A percentile compares a stretch with the other conserved stretches of the same genome.
Conservation (phyloP, 768 basidiomycete genomes). For the Pleurotus citrinopileatus region DNA sequence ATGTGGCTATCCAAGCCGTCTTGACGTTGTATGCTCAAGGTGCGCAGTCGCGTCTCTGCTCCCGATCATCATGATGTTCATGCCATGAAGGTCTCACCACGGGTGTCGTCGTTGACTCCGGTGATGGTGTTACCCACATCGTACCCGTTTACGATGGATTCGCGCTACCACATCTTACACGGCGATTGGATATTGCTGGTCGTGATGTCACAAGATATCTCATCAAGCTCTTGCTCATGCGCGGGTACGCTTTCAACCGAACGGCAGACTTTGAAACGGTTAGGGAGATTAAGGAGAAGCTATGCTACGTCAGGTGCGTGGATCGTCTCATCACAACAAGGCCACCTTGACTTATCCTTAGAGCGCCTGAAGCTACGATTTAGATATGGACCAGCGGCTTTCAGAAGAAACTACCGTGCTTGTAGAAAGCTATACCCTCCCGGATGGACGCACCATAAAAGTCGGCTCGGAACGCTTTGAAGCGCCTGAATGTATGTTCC, state of each 20-base stretch:
- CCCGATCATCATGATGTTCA: neutral
- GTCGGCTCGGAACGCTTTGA: slow-evolving; percentile 98
- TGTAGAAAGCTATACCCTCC: slow-evolving; percentile 96
- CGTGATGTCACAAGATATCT: slow-evolving; percentile 98
- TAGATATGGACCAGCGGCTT: slow-evolving; percentile 91
- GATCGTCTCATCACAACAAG: slow-evolving; percentile 15
- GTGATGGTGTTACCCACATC: slow-evolving; percentile 98
- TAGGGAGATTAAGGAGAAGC: slow-evolving; percentile 96
- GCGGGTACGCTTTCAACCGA: slow-evolving; percentile 99
- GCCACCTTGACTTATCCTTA: slow-evolving; percentile 3
- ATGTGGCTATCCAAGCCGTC: slow-evolving; percentile 98
- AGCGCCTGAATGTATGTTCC: slow-evolving; percentile 99
- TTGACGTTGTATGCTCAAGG: slow-evolving; percentile 98
- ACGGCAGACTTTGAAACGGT: slow-evolving; percentile 99
- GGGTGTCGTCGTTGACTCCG: slow-evolving; percentile 98
- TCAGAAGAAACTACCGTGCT: slow-evolving; percentile 95
- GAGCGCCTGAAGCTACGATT: slow-evolving; percentile 73
- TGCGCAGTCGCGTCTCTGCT: slow-evolving; percentile 34
- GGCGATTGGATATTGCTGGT: slow-evolving; percentile 94
- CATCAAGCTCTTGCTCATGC: slow-evolving; percentile 99
- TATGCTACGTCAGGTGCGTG: slow-evolving; percentile 90
- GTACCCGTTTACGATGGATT: slow-evolving; percentile 98
- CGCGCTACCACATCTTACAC: slow-evolving; percentile 91
- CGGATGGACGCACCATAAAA: slow-evolving; percentile 95
- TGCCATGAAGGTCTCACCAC: slow-evolving; percentile 79